phyloP scores from a whole-genome alignment of 495 filamentous ascomycete genomes.

The Staphylotrichum longicolle region DNA sequence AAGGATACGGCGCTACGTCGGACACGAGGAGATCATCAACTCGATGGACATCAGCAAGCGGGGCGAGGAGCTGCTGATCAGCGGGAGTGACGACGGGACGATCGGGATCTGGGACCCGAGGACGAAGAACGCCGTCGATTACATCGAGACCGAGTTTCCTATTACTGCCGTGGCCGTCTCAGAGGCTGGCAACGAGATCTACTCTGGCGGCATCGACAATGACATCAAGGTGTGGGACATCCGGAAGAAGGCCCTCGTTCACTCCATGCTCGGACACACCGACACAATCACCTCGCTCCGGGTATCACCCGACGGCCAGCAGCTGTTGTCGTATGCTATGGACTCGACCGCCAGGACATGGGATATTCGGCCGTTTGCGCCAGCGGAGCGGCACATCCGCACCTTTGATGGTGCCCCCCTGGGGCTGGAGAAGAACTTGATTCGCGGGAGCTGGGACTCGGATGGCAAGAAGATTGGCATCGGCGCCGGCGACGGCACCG shows the following conservation, averaged over 20 bases:
- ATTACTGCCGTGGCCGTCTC: slow-evolving; percentile 87
- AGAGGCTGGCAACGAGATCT: slow-evolving; percentile 93
- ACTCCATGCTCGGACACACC: slow-evolving; percentile 82
- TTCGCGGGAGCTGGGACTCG: slow-evolving; percentile 87
- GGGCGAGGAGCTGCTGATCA: slow-evolving; percentile 85
- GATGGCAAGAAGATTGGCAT: slow-evolving; percentile 82
- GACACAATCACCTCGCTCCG: slow-evolving; percentile 89
- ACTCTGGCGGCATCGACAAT: slow-evolving; percentile 93
- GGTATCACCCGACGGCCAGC: slow-evolving; percentile 88
- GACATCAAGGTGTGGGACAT: slow-evolving; percentile 97
- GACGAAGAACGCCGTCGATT: slow-evolving; percentile 83
- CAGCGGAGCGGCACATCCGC: slow-evolving; percentile 74
- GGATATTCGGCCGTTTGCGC: slow-evolving; percentile 95
- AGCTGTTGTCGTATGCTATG: slow-evolving; percentile 86
- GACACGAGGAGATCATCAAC: slow-evolving; percentile 94
- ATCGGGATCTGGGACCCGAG: slow-evolving; percentile 97
- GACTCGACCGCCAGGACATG: slow-evolving; percentile 92
- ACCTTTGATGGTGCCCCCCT: slow-evolving; percentile 86
- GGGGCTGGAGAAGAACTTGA: slow-evolving; percentile 88
- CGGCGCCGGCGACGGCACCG: slow-evolving; percentile 85
- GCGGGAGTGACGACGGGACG: slow-evolving; percentile 86
- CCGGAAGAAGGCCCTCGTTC: slow-evolving; percentile 81
- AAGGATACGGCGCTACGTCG: slow-evolving; percentile 85
- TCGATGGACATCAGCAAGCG: slow-evolving; percentile 80
- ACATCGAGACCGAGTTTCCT: slow-evolving; percentile 87